Evolutionary conservation across 495 filamentous ascomycete genomes (phyloP), one percentile per base, ranked within the genome.

Genomic region (Neurospora terricola): DNA sequence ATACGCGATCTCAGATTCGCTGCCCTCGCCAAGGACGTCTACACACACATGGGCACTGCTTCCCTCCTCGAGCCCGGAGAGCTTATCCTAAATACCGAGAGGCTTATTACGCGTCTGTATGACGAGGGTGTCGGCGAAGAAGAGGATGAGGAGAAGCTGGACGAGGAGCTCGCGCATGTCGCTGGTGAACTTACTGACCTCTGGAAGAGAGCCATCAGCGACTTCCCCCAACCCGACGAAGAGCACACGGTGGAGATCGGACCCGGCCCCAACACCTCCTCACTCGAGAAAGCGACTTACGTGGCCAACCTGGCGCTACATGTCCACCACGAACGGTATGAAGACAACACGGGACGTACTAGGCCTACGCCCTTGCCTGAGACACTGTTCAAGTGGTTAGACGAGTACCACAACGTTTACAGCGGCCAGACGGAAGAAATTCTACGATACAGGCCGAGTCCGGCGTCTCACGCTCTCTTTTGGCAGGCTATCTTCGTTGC

Each of bases 301-400:
- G 70, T 97, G 10, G 89, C 88, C 37, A 88, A 87, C 21, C 81
- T 97, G 16, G 83, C 93, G 10, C 85, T 97, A 27, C 88, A 88
- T 71, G 85, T 96, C 39, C 91, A 94, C 76, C 91, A 96, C 78
- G 91, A 92, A 39, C 84, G 85, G 27, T 80, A 78, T 73, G 34
- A 40, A 21, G 82, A 85, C 38, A 81, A 83, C 8, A 82, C 81
- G 69, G 81, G 82, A 14, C 78, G 81, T 23, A 27, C 74, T 23
- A 76, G 69, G 71, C 72, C 76, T 66, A 75, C 81, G 42, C 86
- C 92, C 7, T 82, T 95, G 7, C 92, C 94, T 16, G 89, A 90
- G 75, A 84, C 93, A 38, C 83, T 98, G 18, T 85, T 96, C 30
- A 86, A 91, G 73, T 98, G 94, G 94, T 83, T 96, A 43, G 85